Percentiles rank a stretch among this genome's conserved stretches.
Conservation (phyloP, 305 asterid genomes). For the Euphrasia arctica region DNA sequence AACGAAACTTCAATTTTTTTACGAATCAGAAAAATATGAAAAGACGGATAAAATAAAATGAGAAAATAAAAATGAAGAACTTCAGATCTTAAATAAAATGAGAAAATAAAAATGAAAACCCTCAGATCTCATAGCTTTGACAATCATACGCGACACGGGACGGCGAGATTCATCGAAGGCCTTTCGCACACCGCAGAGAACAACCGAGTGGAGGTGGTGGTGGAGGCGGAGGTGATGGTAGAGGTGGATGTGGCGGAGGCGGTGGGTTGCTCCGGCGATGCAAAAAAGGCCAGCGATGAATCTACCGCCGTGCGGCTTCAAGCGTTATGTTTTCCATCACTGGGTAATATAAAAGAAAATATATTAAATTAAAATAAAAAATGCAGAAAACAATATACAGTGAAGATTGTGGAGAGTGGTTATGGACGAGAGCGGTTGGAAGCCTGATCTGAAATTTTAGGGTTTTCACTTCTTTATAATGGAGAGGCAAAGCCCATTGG, state of each 20-base stretch:
- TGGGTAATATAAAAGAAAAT: not conserved
- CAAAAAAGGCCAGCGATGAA: not conserved
- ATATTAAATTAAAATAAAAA: too few relatives aligned
- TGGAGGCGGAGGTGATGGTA: conserved; percentile 6
- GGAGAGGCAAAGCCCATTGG: too few relatives aligned
- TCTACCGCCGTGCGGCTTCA: not conserved
- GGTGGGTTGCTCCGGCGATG: conserved; percentile 29
- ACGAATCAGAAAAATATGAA: too few relatives aligned
- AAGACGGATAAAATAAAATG: too few relatives aligned
- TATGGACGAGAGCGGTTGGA: too few relatives aligned
- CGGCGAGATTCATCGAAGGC: conserved; percentile 39
- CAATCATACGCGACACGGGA: conserved; percentile 35
- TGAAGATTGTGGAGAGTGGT: too few relatives aligned
- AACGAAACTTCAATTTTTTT: too few relatives aligned
- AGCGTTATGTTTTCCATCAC: not conserved
- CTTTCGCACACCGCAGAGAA: conserved; percentile 34
- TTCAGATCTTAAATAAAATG: not conserved
- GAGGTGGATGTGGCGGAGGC: conserved; percentile 9
- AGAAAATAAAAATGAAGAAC: too few relatives aligned
- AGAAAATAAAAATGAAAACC: conserved; percentile 27
- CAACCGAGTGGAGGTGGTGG: conserved; percentile 19
- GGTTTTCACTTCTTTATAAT: too few relatives aligned
- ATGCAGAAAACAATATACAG: too few relatives aligned
- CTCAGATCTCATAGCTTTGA: conserved; percentile 72
- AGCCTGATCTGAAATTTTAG: too few relatives aligned